phyloP scores from a whole-genome alignment of 1,284 basidiomycete species.

The Blastosporella zonata region DNA sequence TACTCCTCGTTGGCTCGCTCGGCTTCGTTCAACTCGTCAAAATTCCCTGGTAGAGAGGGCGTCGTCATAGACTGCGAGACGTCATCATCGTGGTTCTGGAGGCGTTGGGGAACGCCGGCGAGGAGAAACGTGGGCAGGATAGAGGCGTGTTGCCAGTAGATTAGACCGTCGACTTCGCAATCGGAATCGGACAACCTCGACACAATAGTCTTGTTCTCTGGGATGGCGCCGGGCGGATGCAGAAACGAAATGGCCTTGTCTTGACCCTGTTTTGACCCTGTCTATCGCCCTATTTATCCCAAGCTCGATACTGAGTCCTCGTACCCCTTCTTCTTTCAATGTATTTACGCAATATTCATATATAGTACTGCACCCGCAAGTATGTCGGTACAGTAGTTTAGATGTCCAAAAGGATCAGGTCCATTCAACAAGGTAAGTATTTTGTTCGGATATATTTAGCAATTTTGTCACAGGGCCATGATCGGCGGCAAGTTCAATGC shows the following conservation, averaged over 20 bases:
- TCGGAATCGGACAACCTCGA: conserved; percentile 33
- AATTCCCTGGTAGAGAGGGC: conserved; percentile 38
- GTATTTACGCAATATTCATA: too few species aligned
- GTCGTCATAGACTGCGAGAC: conserved; percentile 33
- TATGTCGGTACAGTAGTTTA: too few species aligned
- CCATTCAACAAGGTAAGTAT: too few species aligned
- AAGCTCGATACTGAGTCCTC: too few species aligned
- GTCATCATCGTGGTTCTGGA: conserved; percentile 35
- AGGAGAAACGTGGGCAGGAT: conserved; percentile 48
- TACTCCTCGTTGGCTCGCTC: conserved; percentile 28
- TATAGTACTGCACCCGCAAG: too few species aligned
- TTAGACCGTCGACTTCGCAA: conserved; percentile 30
- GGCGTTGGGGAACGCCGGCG: conserved; percentile 37
- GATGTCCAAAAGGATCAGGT: too few species aligned
- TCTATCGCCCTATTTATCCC: too few species aligned
- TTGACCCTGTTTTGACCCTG: too few species aligned
- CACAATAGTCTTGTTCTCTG: conserved; percentile 38
- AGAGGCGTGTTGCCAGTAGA: conserved; percentile 41
- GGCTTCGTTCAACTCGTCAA: conserved; percentile 30
- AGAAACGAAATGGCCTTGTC: too few species aligned
- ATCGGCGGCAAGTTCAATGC: not conserved
- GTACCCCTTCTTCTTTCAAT: too few species aligned
- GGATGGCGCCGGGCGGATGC: conserved; percentile 47
- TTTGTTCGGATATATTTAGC: not conserved
- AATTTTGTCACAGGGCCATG: not conserved